These are phyloP conservation scores for Moniliophthora roreri DNA, from an alignment of 1,284 basidiomycete genomes.

Conservation along the genomic window DNA sequence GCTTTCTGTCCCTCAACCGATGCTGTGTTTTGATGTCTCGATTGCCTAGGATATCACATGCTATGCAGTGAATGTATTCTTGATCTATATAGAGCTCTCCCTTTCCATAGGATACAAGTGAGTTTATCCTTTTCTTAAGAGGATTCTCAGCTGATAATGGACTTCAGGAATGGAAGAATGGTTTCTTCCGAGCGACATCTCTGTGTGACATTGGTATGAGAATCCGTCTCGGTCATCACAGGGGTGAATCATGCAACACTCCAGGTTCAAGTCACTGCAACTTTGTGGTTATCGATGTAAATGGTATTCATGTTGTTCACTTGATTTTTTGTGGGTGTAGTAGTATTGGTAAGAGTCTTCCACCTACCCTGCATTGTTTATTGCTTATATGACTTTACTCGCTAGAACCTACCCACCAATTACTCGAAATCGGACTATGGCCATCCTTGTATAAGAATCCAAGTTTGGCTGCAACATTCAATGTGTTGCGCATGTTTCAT, in stretches of 20 bases:
- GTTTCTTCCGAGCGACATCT: not conserved
- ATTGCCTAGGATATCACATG: not conserved
- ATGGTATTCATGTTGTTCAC: constrained; percentile 11
- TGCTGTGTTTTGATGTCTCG: not conserved
- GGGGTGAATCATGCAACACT: not conserved
- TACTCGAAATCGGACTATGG: not conserved
- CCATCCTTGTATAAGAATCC: constrained; percentile 8
- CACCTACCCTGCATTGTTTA: not conserved
- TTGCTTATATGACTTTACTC: not conserved
- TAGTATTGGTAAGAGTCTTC: not conserved
- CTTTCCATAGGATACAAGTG: not conserved
- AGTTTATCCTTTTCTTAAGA: not conserved
- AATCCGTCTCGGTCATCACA: constrained; percentile 11
- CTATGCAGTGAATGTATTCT: not conserved
- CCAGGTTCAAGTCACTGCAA: not conserved
- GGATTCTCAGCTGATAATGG: not conserved
- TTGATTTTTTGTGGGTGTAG: constrained; percentile 12
- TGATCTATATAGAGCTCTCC: not conserved
- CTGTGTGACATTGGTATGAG: constrained; percentile 1
- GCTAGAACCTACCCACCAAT: not conserved
- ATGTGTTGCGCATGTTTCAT: constrained; percentile 15
- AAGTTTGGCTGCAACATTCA: constrained; percentile 11
- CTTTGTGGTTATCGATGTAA: constrained; percentile 8
- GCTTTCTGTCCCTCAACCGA: not conserved
- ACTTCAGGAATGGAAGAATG: constrained; percentile 7